Percentiles rank a stretch among this genome's conserved stretches.
Conservation (phyloP, 495 filamentous ascomycete species). For the Xylaria intraflava region DNA sequence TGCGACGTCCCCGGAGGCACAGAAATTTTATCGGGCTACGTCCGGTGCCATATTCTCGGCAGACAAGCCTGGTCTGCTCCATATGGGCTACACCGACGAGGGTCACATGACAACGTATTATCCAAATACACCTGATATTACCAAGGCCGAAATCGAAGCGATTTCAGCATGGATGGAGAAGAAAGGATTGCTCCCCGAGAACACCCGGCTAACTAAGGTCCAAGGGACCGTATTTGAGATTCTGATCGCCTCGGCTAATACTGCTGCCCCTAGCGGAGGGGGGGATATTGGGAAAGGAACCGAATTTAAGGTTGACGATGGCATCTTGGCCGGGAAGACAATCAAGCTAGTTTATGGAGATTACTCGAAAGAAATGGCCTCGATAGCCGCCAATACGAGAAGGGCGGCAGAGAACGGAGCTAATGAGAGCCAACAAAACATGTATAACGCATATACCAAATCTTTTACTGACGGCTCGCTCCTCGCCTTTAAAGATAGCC, state of each 20-base stretch:
- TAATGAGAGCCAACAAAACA: slow-evolving; percentile 77
- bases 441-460: slow-evolving; percentile 76
- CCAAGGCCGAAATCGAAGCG: slow-evolving; percentile 71
- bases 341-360: slow-evolving; percentile 77
- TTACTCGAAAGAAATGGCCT: slow-evolving; percentile 70
- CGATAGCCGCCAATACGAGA: slow-evolving; percentile 62
- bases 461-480: slow-evolving; percentile 83
- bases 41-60: slow-evolving; percentile 70
- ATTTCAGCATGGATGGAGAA: slow-evolving; percentile 67
- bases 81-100: slow-evolving; percentile 75
- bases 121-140: slow-evolving; percentile 78
- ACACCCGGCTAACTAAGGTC: slow-evolving; percentile 78
- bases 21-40: slow-evolving; percentile 59
- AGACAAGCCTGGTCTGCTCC: slow-evolving; percentile 60
- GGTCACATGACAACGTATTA: slow-evolving; percentile 92
- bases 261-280: slow-evolving; percentile 45
- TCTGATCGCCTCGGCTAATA: slow-evolving; percentile 67
- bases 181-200: slow-evolving; percentile 68
- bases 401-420: slow-evolving; percentile 69
- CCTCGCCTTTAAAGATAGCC: slow-evolving; percentile 81
- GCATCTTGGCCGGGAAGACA: slow-evolving; percentile 57
- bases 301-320: slow-evolving; percentile 58
- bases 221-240: slow-evolving; percentile 66
- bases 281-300: slow-evolving; percentile 64
- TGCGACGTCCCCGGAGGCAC: slow-evolving; percentile 51